These are phyloP conservation scores for Phytophthora tentaculata DNA, from an alignment of 352 stramenopile species.

Conservation along the genomic window DNA sequence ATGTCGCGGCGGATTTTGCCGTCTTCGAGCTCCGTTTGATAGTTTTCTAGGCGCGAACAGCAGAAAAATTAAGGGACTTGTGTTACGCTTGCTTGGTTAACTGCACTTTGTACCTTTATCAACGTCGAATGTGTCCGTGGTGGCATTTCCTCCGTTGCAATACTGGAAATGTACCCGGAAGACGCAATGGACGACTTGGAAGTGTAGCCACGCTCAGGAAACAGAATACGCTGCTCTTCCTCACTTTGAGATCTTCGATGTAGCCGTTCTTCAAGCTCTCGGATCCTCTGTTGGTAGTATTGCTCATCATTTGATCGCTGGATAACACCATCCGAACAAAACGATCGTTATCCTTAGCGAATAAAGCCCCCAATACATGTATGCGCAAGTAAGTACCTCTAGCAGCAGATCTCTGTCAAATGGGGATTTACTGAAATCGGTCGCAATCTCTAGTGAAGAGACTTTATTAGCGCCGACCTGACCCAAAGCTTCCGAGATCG, in stretches of 20 bases:
- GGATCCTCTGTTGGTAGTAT: conserved; percentile 32
- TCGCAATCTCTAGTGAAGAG: conserved; percentile 2
- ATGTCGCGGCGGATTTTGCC: conserved; percentile 5
- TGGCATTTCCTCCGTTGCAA: conserved; percentile 1
- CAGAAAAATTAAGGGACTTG: background rate
- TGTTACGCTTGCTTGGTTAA: background rate
- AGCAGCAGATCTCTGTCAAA: background rate
- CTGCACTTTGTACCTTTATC: conserved; percentile 20
- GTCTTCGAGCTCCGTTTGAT: conserved; percentile 25
- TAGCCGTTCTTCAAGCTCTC: conserved; percentile 38
- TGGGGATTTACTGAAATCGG: background rate
- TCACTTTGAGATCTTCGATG: conserved; percentile 33
- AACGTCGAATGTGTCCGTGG: conserved; percentile 10
- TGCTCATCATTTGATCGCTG: conserved; percentile 24
- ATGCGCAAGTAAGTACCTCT: too few species aligned
- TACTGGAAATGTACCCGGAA: conserved; percentile 17
- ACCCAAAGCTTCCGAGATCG: conserved; percentile 26
- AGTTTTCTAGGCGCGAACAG: conserved; percentile 12
- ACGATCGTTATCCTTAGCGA: background rate
- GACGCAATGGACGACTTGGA: conserved; percentile 23
- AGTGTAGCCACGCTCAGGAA: conserved; percentile 21
- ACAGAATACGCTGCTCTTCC: conserved; percentile 38
- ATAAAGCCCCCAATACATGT: too few species aligned
- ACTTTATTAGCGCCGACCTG: background rate
- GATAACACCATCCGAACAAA: conserved; percentile 1